A percentile compares a stretch with the other conserved stretches of the same genome.
Evolutionary conservation across 306 rosid genomes (phyloP).

Genomic region (Begonia peltatifolia): DNA sequence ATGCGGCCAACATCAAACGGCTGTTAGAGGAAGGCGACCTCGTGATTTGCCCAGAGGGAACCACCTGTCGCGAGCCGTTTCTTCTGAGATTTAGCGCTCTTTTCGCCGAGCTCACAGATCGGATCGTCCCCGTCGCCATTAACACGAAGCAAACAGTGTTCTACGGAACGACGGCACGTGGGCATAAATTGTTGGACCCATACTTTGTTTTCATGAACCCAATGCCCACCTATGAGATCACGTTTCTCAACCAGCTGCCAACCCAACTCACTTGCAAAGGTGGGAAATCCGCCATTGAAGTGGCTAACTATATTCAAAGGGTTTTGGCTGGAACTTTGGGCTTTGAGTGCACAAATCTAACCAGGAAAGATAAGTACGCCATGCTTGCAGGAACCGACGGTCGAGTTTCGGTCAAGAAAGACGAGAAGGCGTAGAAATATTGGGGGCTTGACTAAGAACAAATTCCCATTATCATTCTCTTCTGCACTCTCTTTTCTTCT

Average conservation of each 20-base stretch:
- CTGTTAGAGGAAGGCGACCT: slow-evolving; percentile 80
- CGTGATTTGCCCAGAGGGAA: slow-evolving; percentile 88
- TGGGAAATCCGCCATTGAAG: slow-evolving; percentile 70
- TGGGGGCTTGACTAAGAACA: no score
- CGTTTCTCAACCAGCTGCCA: slow-evolving; percentile 69
- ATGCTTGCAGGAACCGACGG: slow-evolving; percentile 89
- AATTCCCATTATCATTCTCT: no score
- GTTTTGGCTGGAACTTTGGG: slow-evolving; percentile 73
- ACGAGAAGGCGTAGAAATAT: background rate
- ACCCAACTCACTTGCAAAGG: slow-evolving; percentile 57
- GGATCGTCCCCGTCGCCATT: slow-evolving; percentile 86
- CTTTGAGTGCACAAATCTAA: slow-evolving; percentile 79
- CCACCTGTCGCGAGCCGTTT: slow-evolving; percentile 82
- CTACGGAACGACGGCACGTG: slow-evolving; percentile 61
- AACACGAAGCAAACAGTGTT: slow-evolving; percentile 79
- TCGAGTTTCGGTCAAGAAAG: slow-evolving; percentile 35
- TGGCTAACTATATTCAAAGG: slow-evolving; percentile 81
- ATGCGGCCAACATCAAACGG: slow-evolving; percentile 54
- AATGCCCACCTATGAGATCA: slow-evolving; percentile 62
- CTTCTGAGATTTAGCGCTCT: slow-evolving; percentile 78
- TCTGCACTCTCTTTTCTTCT: no score
- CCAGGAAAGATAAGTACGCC: slow-evolving; percentile 79
- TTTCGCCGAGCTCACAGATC: slow-evolving; percentile 66
- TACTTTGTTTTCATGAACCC: slow-evolving; percentile 96
- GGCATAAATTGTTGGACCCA: slow-evolving; percentile 68